These are phyloP conservation scores for Linum usitatissimum DNA, from an alignment of 345 rosid genomes.

Conservation along the genomic window DNA sequence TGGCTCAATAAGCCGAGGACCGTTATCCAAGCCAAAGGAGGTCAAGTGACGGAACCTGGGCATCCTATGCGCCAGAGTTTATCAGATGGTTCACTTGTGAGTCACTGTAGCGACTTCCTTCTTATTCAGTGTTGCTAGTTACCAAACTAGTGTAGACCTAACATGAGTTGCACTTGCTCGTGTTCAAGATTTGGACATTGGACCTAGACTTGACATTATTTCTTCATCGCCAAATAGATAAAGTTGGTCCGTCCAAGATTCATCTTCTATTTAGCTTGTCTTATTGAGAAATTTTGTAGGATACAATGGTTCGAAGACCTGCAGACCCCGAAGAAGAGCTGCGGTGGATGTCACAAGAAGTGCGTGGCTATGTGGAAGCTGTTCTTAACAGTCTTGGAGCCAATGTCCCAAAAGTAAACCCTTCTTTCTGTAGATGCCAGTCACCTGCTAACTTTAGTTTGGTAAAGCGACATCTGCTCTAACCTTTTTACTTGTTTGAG, in stretches of 20 bases:
- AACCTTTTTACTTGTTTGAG: conserved; percentile 13
- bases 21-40: conserved; percentile 55
- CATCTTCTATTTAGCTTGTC: not conserved
- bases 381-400: conserved; percentile 99
- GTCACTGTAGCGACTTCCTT: conserved; percentile 17
- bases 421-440: conserved; percentile 8
- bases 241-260: not conserved
- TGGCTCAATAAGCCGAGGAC: conserved; percentile 78
- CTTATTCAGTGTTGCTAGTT: not conserved
- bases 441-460: conserved; percentile 2
- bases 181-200: not conserved
- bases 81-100: conserved; percentile 97
- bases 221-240: not conserved
- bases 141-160: too few species aligned
- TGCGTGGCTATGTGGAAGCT: conserved; percentile 98
- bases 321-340: conserved; percentile 98
- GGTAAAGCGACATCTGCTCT: not conserved
- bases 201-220: conserved; percentile 15
- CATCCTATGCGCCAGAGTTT: conserved; percentile 71
- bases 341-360: conserved; percentile 99
- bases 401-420: conserved; percentile 82
- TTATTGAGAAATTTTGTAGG: conserved; percentile 30
- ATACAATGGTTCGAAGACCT: conserved; percentile 83
- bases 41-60: conserved; percentile 47
- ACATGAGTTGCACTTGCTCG: too few species aligned